Conservation (phyloP, 148 eudicot genomes). For the Arbutus unedo region DNA sequence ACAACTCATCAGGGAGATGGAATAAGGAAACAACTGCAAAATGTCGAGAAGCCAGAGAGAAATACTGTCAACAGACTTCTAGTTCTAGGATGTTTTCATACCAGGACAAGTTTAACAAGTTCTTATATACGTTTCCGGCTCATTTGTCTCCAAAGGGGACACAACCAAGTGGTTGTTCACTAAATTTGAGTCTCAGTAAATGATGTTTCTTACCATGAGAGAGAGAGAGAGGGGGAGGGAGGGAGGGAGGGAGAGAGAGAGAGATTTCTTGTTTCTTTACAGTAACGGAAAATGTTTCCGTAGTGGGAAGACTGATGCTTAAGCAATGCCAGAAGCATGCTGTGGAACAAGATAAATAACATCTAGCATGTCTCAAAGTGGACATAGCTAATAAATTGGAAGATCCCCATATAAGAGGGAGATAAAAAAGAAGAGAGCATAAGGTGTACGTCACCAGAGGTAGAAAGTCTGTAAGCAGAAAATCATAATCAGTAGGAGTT, state of each 20-base stretch:
- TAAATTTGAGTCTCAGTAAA: not conserved
- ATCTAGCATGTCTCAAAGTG: not conserved
- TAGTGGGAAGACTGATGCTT: not conserved
- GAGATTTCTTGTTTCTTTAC: no score
- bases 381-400: not conserved
- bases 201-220: not conserved
- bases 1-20: not conserved
- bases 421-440: not conserved
- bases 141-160: not conserved
- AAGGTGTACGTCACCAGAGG: no score
- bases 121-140: not conserved
- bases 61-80: not conserved
- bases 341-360: not conserved
- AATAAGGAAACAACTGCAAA: not conserved
- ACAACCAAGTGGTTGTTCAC: not conserved
- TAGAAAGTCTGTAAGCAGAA: not conserved
- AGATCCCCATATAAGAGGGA: not conserved
- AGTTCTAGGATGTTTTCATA: not conserved
- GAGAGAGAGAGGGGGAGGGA: no score
- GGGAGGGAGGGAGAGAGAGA: no score
- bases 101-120: not conserved
- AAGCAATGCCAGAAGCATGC: conserved; percentile 5
- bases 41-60: no score
- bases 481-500: not conserved
- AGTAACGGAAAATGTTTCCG: no score